Percentiles rank a stretch among this genome's conserved stretches.
Conservation (phyloP, 108 stramenopile genomes). For the Nitzschia inconspicua region DNA sequence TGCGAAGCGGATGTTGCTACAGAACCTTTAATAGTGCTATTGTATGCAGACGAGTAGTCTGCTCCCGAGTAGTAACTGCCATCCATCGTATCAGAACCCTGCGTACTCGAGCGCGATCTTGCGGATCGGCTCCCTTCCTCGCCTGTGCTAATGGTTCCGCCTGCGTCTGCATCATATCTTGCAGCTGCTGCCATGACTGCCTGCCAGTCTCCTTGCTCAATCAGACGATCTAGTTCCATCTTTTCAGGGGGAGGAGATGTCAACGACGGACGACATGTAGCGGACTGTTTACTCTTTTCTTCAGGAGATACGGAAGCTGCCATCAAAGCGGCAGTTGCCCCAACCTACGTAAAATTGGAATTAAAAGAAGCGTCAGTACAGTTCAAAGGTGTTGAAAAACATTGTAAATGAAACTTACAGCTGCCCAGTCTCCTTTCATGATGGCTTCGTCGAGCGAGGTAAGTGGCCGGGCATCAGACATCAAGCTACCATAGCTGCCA, state of each 20-base stretch:
- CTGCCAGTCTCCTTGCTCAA: conserved; percentile 83
- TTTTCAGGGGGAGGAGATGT: too few species aligned
- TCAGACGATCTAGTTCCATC: conserved; percentile 75
- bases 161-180: conserved; percentile 67
- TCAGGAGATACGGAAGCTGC: too few species aligned
- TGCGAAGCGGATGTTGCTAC: conserved; percentile 1
- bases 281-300: too few species aligned
- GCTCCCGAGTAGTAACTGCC: conserved; percentile 12
- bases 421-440: conserved; percentile 59
- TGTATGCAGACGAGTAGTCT: not conserved
- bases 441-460: conserved; percentile 52
- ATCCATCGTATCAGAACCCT: conserved; percentile 7
- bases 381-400: too few species aligned
- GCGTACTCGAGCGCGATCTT: conserved; percentile 18
- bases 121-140: conserved; percentile 7
- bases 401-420: too few species aligned
- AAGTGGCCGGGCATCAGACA: too few species aligned
- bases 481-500: too few species aligned
- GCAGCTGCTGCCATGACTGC: conserved; percentile 79
- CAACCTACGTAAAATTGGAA: too few species aligned
- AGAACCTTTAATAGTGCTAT: conserved; percentile 1
- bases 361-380: too few species aligned
- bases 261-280: too few species aligned
- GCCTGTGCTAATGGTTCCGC: conserved; percentile 1
- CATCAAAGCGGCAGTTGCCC: too few species aligned